A percentile compares a stretch with the other conserved stretches of the same genome.
phyloP scores from a whole-genome alignment of 257 asterid species.

The Plantago major region DNA sequence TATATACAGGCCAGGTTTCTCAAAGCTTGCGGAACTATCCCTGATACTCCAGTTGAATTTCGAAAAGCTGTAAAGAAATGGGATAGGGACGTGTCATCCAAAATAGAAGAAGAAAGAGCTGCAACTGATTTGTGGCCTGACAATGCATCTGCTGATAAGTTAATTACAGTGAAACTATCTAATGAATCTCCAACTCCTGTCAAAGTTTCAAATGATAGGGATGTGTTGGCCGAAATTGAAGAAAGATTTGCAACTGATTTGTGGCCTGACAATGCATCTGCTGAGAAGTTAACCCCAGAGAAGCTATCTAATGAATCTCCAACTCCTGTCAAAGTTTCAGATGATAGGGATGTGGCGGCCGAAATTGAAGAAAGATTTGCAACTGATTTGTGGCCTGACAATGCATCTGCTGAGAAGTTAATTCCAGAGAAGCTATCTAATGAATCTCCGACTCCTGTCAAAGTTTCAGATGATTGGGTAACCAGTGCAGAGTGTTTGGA shows the following conservation, averaged over 20 bases:
- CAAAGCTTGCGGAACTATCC: constrained; percentile 61
- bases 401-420: constrained; percentile 21
- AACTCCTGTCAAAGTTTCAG: constrained; percentile 30
- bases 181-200: constrained; percentile 34
- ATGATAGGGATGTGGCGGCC: constrained; percentile 19
- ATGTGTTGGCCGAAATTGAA: not conserved
- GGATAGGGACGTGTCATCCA: constrained; percentile 8
- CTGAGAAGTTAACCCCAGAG: constrained; percentile 24
- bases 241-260: constrained; percentile 19
- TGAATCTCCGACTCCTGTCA: constrained; percentile 34
- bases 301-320: constrained; percentile 37
- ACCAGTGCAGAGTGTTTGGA: constrained; percentile 34
- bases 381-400: no score
- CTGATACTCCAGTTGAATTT: constrained; percentile 63
- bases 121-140: no score
- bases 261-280: constrained; percentile 1
- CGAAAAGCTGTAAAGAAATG: constrained; percentile 38
- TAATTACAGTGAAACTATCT: constrained; percentile 30
- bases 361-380: constrained; percentile 20
- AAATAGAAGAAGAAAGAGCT: constrained; percentile 19
- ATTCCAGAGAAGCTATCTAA: constrained; percentile 30
- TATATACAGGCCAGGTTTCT: constrained; percentile 55
- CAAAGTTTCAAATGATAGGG: constrained; percentile 32
- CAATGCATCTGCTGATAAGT: constrained; percentile 17
- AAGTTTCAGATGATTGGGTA: constrained; percentile 32